phyloP scores from a whole-genome alignment of 495 filamentous ascomycete species.

The Margaritispora aquatica region DNA sequence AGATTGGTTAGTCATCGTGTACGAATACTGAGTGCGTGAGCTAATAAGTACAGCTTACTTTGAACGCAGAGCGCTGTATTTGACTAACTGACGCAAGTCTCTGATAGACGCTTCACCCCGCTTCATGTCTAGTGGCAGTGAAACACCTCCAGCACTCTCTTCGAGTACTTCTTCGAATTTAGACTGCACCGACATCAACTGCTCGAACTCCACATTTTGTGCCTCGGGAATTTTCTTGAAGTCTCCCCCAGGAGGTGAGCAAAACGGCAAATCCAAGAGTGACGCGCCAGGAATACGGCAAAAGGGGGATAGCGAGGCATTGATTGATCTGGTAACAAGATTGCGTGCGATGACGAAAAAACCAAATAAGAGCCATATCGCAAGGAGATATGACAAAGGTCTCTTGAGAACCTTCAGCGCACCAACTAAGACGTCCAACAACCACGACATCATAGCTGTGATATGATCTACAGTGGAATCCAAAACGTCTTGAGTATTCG shows the following conservation, averaged over 20 bases:
- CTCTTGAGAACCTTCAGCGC: slow-evolving; percentile 45
- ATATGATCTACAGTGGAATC: slow-evolving; percentile 13
- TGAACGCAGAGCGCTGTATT: slow-evolving; percentile 20
- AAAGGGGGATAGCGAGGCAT: slow-evolving; percentile 51
- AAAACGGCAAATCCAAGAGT: slow-evolving; percentile 54
- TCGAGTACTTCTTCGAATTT: slow-evolving; percentile 61
- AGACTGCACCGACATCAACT: slow-evolving; percentile 58
- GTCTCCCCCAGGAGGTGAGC: slow-evolving; percentile 29
- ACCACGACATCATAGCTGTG: slow-evolving; percentile 34
- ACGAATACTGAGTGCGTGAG: too few species aligned
- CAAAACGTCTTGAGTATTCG: slow-evolving; percentile 6
- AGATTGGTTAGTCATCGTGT: neutral
- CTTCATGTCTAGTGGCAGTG: slow-evolving; percentile 64
- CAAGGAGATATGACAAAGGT: slow-evolving; percentile 47
- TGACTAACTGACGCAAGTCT: slow-evolving; percentile 61
- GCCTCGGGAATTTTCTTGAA: slow-evolving; percentile 17
- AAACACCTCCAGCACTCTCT: slow-evolving; percentile 47
- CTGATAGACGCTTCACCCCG: slow-evolving; percentile 64
- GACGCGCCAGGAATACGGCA: slow-evolving; percentile 58
- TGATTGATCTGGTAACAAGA: slow-evolving; percentile 40
- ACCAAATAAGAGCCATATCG: slow-evolving; percentile 45
- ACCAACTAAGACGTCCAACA: slow-evolving; percentile 39
- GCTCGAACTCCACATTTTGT: slow-evolving; percentile 52
- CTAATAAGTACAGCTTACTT: slow-evolving; percentile 25
- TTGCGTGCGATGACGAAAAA: slow-evolving; percentile 42